Conservation (phyloP, 352 stramenopile genomes). For the Phytophthora melonis region DNA sequence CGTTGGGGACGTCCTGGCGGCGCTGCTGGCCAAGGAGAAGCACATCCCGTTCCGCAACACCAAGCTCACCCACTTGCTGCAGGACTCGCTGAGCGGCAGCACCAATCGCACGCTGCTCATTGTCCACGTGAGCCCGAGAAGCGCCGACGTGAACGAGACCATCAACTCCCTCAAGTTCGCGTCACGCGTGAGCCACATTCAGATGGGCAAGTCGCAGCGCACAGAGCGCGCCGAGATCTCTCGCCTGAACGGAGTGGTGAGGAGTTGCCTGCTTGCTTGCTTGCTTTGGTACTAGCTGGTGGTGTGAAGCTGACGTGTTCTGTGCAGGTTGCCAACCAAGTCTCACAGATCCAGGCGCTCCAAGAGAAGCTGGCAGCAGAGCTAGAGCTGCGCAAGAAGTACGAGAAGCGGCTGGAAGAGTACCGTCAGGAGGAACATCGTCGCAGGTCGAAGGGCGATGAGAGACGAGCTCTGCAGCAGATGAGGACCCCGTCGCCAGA, state of each 20-base stretch:
- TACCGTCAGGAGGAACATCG: constrained; percentile 73
- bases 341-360: constrained; percentile 67
- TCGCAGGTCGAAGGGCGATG: constrained; percentile 58
- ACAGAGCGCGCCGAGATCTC: constrained; percentile 70
- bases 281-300: not conserved
- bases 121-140: constrained; percentile 68
- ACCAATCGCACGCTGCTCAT: constrained; percentile 63
- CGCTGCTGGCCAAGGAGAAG: constrained; percentile 79
- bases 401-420: constrained; percentile 78
- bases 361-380: constrained; percentile 76
- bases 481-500: constrained; percentile 54
- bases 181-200: constrained; percentile 56
- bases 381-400: constrained; percentile 76
- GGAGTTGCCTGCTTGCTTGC: constrained; percentile 5
- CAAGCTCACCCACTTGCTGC: constrained; percentile 87
- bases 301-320: not conserved
- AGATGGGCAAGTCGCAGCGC: constrained; percentile 49
- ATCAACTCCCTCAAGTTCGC: constrained; percentile 87
- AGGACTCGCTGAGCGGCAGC: constrained; percentile 68
- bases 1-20: constrained; percentile 75
- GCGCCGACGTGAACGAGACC: constrained; percentile 67
- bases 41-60: constrained; percentile 88
- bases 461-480: constrained; percentile 54
- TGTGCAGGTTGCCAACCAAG: constrained; percentile 68
- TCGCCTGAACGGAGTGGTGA: constrained; percentile 70